Evolutionary conservation across 1,284 basidiomycete species (phyloP).

Genomic region (Heliocybe sulcata): DNA sequence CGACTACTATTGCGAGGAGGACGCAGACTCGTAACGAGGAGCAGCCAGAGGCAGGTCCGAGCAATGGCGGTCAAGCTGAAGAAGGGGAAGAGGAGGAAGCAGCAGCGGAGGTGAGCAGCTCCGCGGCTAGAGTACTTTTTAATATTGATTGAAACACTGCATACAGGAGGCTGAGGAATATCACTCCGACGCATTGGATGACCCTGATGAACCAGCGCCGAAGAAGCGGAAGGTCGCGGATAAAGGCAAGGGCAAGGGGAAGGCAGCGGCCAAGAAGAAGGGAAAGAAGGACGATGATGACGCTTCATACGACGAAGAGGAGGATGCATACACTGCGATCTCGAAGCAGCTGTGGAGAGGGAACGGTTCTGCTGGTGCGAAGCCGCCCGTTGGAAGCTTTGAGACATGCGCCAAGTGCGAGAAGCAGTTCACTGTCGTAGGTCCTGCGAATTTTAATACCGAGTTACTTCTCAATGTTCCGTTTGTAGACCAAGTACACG

Average conservation of each 20-base stretch:
- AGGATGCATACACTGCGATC: constrained; percentile 46
- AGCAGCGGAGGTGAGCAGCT: constrained; percentile 10
- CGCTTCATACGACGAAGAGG: constrained; percentile 37
- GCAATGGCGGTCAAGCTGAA: constrained; percentile 30
- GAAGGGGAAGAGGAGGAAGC: constrained; percentile 20
- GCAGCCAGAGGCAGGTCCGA: constrained; percentile 40
- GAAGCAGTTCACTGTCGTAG: constrained; percentile 84
- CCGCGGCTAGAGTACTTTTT: not conserved
- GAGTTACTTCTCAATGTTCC: not conserved
- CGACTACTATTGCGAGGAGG: constrained; percentile 58
- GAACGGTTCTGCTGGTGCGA: constrained; percentile 26
- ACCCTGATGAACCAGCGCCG: constrained; percentile 32
- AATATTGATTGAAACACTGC: no score
- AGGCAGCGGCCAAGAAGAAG: constrained; percentile 36
- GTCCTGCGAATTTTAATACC: constrained; percentile 21
- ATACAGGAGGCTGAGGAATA: constrained; percentile 44
- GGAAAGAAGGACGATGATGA: constrained; percentile 39
- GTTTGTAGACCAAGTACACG: constrained; percentile 74
- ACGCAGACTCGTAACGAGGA: constrained; percentile 30
- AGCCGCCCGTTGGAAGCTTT: constrained; percentile 75
- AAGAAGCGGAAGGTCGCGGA: constrained; percentile 37
- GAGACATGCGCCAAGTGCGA: constrained; percentile 79
- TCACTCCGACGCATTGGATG: constrained; percentile 71
- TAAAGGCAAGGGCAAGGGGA: constrained; percentile 30
- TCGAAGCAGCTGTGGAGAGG: constrained; percentile 45